These are phyloP conservation scores for Rhynchospora tenuis DNA, from an alignment of 176 grass and related monocot species.

Conservation along the genomic window DNA sequence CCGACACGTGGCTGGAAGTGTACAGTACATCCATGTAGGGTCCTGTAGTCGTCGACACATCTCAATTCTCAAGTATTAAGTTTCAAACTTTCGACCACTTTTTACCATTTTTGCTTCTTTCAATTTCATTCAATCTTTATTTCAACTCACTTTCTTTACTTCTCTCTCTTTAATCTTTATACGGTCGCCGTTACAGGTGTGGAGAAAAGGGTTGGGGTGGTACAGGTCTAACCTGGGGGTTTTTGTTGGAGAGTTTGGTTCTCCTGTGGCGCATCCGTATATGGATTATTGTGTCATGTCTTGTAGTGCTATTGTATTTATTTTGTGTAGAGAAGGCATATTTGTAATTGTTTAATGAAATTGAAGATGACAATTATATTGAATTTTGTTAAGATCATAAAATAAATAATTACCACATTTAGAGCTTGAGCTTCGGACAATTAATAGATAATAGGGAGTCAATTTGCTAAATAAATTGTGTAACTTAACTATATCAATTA, in stretches of 20 bases:
- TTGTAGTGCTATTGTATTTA: not conserved
- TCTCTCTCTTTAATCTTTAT: constrained; percentile 7
- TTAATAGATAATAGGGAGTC: too few species aligned
- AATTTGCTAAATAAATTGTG: too few species aligned
- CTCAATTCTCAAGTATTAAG: too few species aligned
- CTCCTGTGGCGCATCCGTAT: not conserved
- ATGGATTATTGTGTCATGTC: not conserved
- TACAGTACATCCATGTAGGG: not conserved
- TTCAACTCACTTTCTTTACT: not conserved
- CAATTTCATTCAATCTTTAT: not conserved
- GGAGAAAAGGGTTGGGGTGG: not conserved
- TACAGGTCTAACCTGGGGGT: not conserved
- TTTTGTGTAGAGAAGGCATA: too few species aligned
- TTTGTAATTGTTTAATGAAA: too few species aligned
- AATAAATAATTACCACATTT: too few species aligned
- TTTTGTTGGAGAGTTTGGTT: not conserved
- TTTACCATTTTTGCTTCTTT: not conserved
- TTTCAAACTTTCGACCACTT: not conserved
- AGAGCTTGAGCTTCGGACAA: too few species aligned
- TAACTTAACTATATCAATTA: too few species aligned
- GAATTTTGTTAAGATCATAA: too few species aligned
- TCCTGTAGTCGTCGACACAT: constrained; percentile 3
- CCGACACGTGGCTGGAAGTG: constrained; percentile 9
- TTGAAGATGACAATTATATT: too few species aligned
- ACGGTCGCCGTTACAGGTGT: constrained; percentile 15